Evolutionary conservation across 768 basidiomycete genomes (phyloP), one percentile per base, ranked within the genome.

Genomic region (Pisolithus albus): DNA sequence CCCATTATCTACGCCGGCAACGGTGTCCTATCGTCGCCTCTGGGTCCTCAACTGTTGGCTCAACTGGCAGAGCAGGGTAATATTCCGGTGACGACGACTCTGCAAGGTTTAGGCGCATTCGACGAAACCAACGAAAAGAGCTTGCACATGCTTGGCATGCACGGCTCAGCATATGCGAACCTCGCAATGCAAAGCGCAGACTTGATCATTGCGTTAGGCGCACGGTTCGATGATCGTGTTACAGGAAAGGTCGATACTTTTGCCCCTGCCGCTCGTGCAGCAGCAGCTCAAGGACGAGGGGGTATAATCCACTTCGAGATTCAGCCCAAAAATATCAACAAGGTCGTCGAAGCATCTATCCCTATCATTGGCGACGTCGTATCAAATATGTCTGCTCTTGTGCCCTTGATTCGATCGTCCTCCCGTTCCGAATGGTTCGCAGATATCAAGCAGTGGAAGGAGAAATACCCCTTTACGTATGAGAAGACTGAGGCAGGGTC

Each of bases 221-320:
- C 82, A 21, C 84, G 96, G 38, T 99, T 99, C 65, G 96, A 99
- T 63, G 96, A 99, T 70, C 94, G 95, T 64, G 93, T 98, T 7
- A 98, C 94, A 3, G 92, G 92, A 49, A 95, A 86, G 66, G 66
- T 98, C 52, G 82, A 84, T 60, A 74, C 81, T 1, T 99, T 98
- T 61, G 96, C 94, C 0, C 96, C 96, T 26, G 88, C 84, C 11
- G 95, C 96, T 0, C 77, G 77, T 45, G 85, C 85, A 6, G 96
- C 96, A 6, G 92, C 94, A 2, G 72, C 78, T 0, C 78, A 84
- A 59, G 91, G 94, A 42, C 81, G 83, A 1, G 96, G 96, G 10
- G 96, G 96, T 32, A 94, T 99, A 73, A 96, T 99, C 64, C 96
- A 99, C 74, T 98, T 99, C 63, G 96, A 99, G 75, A 94, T 98